phyloP scores from a whole-genome alignment of 768 basidiomycete genomes.

The Lentinula boryana region DNA sequence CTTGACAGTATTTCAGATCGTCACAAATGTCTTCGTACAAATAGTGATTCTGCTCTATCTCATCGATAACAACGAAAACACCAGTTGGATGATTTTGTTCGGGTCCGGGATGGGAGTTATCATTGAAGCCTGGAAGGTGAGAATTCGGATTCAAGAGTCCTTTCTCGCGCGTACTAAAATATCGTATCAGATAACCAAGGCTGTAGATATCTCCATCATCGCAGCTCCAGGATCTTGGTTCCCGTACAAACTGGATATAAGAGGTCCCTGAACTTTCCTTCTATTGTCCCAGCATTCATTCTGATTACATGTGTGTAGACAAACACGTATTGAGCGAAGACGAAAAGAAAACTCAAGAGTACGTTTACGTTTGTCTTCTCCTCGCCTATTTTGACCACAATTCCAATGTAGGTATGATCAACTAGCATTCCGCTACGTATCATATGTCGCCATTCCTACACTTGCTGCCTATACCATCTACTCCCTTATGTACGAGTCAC shows the following conservation, averaged over 20 bases:
- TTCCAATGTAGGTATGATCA: constrained; percentile 64
- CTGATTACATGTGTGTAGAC: constrained; percentile 39
- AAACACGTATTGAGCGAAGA: constrained; percentile 96
- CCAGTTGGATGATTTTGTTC: constrained; percentile 96
- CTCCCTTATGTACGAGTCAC: constrained; percentile 76
- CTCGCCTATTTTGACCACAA: background rate
- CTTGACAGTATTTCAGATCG: constrained; percentile 33
- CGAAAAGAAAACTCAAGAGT: constrained; percentile 98
- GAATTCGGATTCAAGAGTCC: constrained; percentile 9
- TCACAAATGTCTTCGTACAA: constrained; percentile 95
- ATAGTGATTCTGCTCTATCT: constrained; percentile 86
- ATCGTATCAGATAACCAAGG: constrained; percentile 66
- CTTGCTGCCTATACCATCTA: constrained; percentile 74
- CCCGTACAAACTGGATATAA: constrained; percentile 78
- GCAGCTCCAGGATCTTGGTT: constrained; percentile 58
- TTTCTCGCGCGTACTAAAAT: constrained; percentile 11
- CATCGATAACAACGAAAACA: constrained; percentile 92
- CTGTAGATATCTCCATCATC: constrained; percentile 78
- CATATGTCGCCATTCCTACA: constrained; percentile 81
- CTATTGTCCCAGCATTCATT: constrained; percentile 7
- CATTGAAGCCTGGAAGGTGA: constrained; percentile 92
- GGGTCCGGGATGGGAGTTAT: constrained; percentile 77
- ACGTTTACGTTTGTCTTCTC: constrained; percentile 18
- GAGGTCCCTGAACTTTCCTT: constrained; percentile 42
- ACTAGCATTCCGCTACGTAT: constrained; percentile 92